Conservation (phyloP, 176 grass and related monocot genomes). For the Phoenix dactylifera region DNA sequence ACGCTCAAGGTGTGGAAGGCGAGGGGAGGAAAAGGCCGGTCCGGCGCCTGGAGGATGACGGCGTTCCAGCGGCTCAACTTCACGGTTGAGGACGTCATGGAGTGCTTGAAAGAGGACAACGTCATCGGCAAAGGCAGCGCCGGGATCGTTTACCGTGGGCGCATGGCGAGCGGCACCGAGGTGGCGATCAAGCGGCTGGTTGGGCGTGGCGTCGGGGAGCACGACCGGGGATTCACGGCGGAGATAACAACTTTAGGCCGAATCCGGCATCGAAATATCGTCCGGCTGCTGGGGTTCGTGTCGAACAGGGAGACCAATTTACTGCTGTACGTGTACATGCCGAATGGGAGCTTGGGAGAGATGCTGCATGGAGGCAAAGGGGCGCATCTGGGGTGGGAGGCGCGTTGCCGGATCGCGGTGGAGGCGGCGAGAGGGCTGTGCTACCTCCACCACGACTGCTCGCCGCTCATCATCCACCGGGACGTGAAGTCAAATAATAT, state of each 20-base stretch:
- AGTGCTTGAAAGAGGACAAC: constrained; percentile 82
- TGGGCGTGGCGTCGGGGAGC: constrained; percentile 30
- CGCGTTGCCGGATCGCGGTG: constrained; percentile 35
- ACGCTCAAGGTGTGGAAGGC: constrained; percentile 14
- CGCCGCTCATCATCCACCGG: constrained; percentile 58
- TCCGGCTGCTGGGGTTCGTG: constrained; percentile 60
- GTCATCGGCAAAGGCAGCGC: constrained; percentile 93
- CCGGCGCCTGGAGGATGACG: constrained; percentile 66
- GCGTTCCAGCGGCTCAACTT: constrained; percentile 81
- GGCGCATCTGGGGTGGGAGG: constrained; percentile 58
- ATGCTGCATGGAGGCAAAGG: constrained; percentile 76
- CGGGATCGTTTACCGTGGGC: constrained; percentile 74
- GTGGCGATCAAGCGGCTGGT: constrained; percentile 78
- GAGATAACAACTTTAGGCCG: constrained; percentile 76
- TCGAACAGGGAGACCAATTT: constrained; percentile 81
- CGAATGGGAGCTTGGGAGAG: constrained; percentile 71
- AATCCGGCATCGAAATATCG: constrained; percentile 87
- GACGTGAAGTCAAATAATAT: constrained; percentile 98
- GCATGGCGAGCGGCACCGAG: constrained; percentile 33
- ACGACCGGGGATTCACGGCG: constrained; percentile 74
- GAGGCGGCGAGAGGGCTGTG: constrained; percentile 76
- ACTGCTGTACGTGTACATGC: constrained; percentile 92
- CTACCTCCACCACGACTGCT: constrained; percentile 94
- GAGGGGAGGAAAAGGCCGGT: constrained; percentile 27
- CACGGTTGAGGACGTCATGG: constrained; percentile 53